phyloP scores from a whole-genome alignment of 1,284 basidiomycete genomes.

The Trichosporon sp. region DNA sequence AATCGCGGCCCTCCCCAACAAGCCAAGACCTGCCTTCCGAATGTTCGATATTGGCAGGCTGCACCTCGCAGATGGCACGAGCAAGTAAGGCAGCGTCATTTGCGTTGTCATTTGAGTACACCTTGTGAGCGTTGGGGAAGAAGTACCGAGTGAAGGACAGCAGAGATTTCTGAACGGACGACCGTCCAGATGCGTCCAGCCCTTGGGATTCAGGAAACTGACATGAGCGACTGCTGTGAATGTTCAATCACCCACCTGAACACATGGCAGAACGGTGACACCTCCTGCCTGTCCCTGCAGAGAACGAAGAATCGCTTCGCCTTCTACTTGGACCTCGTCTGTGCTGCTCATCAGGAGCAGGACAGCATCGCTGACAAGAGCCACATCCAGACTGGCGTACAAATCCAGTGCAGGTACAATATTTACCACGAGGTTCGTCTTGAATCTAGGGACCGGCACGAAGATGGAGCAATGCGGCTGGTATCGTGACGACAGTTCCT shows the following conservation, averaged over 20 bases:
- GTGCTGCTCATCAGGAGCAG: conserved; percentile 67
- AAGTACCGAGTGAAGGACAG: conserved; percentile 94
- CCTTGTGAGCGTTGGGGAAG: conserved; percentile 74
- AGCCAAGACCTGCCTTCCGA: conserved; percentile 78
- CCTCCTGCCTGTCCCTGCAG: conserved; percentile 74
- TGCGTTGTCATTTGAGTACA: conserved; percentile 58
- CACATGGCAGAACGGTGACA: conserved; percentile 62
- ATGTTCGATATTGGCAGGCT: conserved; percentile 64
- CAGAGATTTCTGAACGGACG: conserved; percentile 75
- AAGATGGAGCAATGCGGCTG: conserved; percentile 63
- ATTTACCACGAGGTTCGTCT: conserved; percentile 83
- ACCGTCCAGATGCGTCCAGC: conserved; percentile 63
- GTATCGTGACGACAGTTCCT: conserved; percentile 31
- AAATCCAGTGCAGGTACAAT: conserved; percentile 70
- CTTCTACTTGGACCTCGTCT: conserved; percentile 67
- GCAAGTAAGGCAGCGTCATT: conserved; percentile 72
- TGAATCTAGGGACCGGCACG: conserved; percentile 80
- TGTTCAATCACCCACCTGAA: conserved; percentile 64
- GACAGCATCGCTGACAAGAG: conserved; percentile 88
- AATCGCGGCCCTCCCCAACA: conserved; percentile 66
- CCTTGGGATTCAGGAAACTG: conserved; percentile 51
- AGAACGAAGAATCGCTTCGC: conserved; percentile 83
- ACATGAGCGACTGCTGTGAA: too few relatives aligned
- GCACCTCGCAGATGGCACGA: conserved; percentile 76
- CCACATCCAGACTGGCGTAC: conserved; percentile 81